Conservation (phyloP, 306 rosid genomes). For the Elaeagnus macrophylla region DNA sequence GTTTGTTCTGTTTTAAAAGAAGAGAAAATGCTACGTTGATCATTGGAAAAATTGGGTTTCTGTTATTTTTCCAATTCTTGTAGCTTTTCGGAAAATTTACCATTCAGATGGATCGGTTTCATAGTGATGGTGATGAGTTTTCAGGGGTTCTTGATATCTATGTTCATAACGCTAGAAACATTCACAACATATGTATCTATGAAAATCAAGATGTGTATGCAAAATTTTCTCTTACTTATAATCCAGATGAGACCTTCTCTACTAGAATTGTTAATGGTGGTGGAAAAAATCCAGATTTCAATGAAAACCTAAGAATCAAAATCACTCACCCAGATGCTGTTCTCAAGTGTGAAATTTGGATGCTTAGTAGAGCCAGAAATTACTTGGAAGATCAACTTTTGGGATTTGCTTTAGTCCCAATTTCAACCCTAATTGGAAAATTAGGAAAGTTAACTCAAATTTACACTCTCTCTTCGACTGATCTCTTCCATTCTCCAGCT, state of each 20-base stretch:
- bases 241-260: conserved; percentile 72
- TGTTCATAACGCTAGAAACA: conserved; percentile 84
- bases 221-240: conserved; percentile 75
- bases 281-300: conserved; percentile 73
- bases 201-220: conserved; percentile 95
- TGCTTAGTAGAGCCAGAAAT: conserved; percentile 76
- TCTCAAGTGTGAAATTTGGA: conserved; percentile 89
- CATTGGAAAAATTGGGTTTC: no score
- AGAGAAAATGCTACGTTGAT: no score
- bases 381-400: conserved; percentile 83
- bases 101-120: conserved; percentile 5
- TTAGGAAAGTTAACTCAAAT: conserved; percentile 54
- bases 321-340: conserved; percentile 67
- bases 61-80: no score
- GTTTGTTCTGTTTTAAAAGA: no score
- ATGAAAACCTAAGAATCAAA: conserved; percentile 61
- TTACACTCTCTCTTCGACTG: conserved; percentile 84
- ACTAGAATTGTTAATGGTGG: conserved; percentile 69
- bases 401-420: conserved; percentile 77
- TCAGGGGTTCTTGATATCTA: conserved; percentile 62
- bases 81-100: no score
- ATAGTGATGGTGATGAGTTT: conserved; percentile 34
- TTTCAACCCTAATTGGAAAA: conserved; percentile 47
- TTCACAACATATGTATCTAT: conserved; percentile 87
- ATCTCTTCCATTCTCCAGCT: conserved; percentile 94